A percentile compares a stretch with the other conserved stretches of the same genome.
Conservation (phyloP, 169 alveolate genomes). For the Cyclospora cayetanensis region DNA sequence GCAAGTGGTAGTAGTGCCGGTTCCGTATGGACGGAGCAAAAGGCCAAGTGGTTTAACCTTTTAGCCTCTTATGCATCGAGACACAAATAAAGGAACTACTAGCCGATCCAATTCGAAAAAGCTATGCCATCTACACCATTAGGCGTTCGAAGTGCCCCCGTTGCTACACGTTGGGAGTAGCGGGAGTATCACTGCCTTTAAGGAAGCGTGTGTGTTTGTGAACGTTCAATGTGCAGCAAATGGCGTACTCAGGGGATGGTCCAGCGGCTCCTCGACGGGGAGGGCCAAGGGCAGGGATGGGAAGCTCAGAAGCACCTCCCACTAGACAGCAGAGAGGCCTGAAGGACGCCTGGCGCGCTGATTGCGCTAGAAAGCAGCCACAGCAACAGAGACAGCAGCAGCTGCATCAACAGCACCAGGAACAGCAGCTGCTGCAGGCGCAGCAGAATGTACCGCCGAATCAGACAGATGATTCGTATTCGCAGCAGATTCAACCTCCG, state of each 20-base stretch:
- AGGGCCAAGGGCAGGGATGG: background rate
- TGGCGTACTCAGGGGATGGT: conserved; percentile 29
- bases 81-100: background rate
- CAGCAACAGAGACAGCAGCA: conserved; percentile 32
- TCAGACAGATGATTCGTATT: conserved; percentile 21
- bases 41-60: background rate
- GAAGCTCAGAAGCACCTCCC: conserved; percentile 8
- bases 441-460: too few relatives aligned
- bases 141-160: background rate
- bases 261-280: conserved; percentile 10
- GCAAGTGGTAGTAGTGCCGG: background rate
- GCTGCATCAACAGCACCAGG: background rate
- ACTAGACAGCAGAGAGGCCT: conserved; percentile 44
- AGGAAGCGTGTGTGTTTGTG: conserved; percentile 44
- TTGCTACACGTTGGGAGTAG: background rate
- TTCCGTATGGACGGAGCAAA: background rate
- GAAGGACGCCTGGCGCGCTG: conserved; percentile 27
- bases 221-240: conserved; percentile 14
- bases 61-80: background rate
- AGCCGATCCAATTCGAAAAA: background rate
- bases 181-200: background rate
- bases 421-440: background rate
- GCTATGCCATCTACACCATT: background rate
- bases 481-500: background rate
- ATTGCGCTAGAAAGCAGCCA: conserved; percentile 46